These are phyloP conservation scores for Penicillium sp. DNA, from an alignment of 2,329 filamentous ascomycete genomes.

Conservation along the genomic window DNA sequence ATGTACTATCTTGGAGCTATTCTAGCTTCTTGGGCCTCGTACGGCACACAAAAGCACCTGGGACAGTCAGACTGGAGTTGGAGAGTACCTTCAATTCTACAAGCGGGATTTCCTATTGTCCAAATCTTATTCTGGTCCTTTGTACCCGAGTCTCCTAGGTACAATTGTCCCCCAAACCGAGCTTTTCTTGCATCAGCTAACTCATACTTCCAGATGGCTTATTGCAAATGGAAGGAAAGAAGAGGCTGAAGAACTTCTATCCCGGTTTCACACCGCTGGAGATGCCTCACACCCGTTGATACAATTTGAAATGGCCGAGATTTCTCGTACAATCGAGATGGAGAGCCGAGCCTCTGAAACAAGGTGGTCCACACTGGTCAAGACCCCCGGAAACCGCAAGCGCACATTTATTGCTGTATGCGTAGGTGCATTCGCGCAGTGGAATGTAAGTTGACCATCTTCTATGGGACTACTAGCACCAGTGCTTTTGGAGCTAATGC, in stretches of 20 bases:
- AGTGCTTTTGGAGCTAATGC: not conserved
- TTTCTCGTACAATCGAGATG: conserved; percentile 24
- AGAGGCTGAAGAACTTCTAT: conserved; percentile 26
- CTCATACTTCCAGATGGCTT: conserved; percentile 23
- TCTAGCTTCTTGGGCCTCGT: conserved; percentile 19
- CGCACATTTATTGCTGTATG: conserved; percentile 31
- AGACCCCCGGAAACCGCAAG: conserved; percentile 29
- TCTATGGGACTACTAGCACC: not conserved
- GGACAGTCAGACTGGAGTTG: conserved; percentile 27
- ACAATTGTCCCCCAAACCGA: not conserved
- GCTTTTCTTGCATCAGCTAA: not conserved
- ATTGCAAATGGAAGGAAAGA: conserved; percentile 25
- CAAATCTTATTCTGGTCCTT: conserved; percentile 24
- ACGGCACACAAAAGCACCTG: conserved; percentile 23
- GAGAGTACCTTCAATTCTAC: conserved; percentile 29
- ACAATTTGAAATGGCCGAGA: conserved; percentile 32
- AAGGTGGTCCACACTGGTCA: conserved; percentile 18
- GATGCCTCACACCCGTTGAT: conserved; percentile 23
- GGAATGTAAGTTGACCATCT: conserved; percentile 24
- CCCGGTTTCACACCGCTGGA: conserved; percentile 25
- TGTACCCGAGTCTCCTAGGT: conserved; percentile 27
- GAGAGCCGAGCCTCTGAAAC: conserved; percentile 20
- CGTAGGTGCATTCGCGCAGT: conserved; percentile 27
- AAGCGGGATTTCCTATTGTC: conserved; percentile 24
- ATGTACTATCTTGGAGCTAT: conserved; percentile 26